Conservation (phyloP, 441 rosid species). For the Adansonia rubrostipa region DNA sequence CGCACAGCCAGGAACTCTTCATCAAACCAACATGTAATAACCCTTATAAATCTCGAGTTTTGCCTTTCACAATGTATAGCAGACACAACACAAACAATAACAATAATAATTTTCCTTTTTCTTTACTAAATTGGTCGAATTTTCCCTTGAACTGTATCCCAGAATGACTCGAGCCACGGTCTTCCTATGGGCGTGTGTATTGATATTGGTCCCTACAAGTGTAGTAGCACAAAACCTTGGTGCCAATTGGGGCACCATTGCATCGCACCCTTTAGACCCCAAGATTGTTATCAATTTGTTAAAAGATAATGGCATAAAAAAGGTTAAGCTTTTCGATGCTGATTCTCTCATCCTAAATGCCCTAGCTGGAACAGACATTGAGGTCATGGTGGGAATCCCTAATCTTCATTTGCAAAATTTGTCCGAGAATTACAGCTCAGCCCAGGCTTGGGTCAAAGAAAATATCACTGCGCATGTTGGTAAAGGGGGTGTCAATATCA, state of each 20-base stretch:
- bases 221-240: slow-evolving; percentile 46
- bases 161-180: slow-evolving; percentile 39
- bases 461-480: slow-evolving; percentile 54
- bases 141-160: neutral
- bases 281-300: slow-evolving; percentile 60
- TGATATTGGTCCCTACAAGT: slow-evolving; percentile 27
- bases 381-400: slow-evolving; percentile 85
- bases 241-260: slow-evolving; percentile 78
- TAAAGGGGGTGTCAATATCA: slow-evolving; percentile 62
- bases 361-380: slow-evolving; percentile 56
- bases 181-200: slow-evolving; percentile 23
- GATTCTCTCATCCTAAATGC: slow-evolving; percentile 54
- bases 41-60: neutral
- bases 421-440: slow-evolving; percentile 40
- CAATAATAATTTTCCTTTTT: neutral
- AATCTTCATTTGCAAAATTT: slow-evolving; percentile 50
- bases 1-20: neutral
- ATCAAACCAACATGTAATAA: neutral
- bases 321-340: slow-evolving; percentile 79
- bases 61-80: neutral
- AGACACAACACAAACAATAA: neutral
- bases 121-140: no score
- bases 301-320: slow-evolving; percentile 66
- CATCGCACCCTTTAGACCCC: slow-evolving; percentile 67
- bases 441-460: slow-evolving; percentile 75